Percentiles rank a stretch among this genome's conserved stretches.
These are phyloP conservation scores for Cutaneotrichosporon curvatum DNA, from an alignment of 1,284 basidiomycete species.

Conservation along the genomic window DNA sequence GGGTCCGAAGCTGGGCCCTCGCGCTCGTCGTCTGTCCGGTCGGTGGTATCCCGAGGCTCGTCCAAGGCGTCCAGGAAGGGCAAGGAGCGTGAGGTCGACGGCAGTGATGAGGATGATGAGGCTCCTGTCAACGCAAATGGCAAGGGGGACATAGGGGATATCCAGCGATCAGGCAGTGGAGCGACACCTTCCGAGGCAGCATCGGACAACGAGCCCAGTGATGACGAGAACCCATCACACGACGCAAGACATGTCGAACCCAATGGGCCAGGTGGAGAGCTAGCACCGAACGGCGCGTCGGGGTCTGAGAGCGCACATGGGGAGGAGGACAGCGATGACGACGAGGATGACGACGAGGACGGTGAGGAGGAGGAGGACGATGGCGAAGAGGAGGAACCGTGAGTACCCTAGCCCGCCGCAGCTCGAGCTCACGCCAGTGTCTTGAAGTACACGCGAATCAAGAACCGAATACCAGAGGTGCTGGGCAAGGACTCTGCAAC, in stretches of 20 bases:
- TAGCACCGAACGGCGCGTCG: no score
- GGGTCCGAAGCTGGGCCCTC: background rate
- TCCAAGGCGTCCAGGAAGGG: background rate
- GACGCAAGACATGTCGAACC: no score
- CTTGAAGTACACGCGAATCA: slow-evolving; percentile 81
- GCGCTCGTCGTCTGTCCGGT: background rate
- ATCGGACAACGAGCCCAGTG: slow-evolving; percentile 25
- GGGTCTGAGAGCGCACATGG: no score
- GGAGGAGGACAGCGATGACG: slow-evolving; percentile 11
- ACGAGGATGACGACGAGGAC: slow-evolving; percentile 9
- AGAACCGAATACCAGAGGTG: slow-evolving; percentile 67
- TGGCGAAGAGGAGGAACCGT: slow-evolving; percentile 45
- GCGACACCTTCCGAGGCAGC: no score
- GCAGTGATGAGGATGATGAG: background rate
- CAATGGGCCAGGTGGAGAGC: no score
- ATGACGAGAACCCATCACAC: slow-evolving; percentile 15
- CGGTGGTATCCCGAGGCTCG: no score
- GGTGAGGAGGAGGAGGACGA: slow-evolving; percentile 29
- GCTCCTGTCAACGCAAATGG: background rate
- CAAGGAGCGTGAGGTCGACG: background rate
- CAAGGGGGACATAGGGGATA: background rate
- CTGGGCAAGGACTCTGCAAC: slow-evolving; percentile 83
- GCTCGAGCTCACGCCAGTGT: slow-evolving; percentile 42
- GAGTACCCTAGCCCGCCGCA: background rate
- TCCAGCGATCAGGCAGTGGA: slow-evolving; percentile 48